Evolutionary conservation across 495 filamentous ascomycete genomes (phyloP), one percentile per base, ranked within the genome.

Genomic region (Cercophora scortea): DNA sequence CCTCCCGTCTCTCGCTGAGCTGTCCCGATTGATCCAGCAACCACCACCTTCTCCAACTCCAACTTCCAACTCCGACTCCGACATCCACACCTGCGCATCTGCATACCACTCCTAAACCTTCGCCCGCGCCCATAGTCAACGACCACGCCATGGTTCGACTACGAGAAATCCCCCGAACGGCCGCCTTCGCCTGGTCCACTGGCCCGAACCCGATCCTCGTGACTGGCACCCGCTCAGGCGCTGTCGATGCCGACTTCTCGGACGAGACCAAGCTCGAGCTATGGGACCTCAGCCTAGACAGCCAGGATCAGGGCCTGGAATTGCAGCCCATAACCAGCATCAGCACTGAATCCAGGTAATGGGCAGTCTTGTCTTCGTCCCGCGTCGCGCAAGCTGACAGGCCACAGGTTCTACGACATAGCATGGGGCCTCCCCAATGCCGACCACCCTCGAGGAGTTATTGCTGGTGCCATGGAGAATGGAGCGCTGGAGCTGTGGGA

Each of bases 401-500:
- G 47, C 11, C 63, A 46, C 59, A 96, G 93, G 53, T 99, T 99
- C 73, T 90, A 97, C 66, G 92, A 97, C 64, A 85, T 99, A 61
- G 90, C 91, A 47, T 99, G 93, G 93, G 84, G 87, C 35, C 80
- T 84, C 59, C 83, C 86, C 44, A 87, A 81, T 55, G 83, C 85
- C 45, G 84, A 87, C 50, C 79, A 87, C 54, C 83, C 85, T 1
- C 75, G 79, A 53, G 94, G 93, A 47, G 84, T 99, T 53, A 87
- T 99, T 70, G 93, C 94, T 34, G 94, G 92, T 60, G 93, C 88
- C 56, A 76, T 97, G 55, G 94, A 99, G 67, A 96, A 94, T 73
- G 94, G 94, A 19, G 86, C 90, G n/a, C 78, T 99, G 50, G 88
- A 94, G 69, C 70, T 99, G 43, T 99, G 91, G 91, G 89, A 94